A percentile compares a stretch with the other conserved stretches of the same genome.
These are phyloP conservation scores for Prinsepia uniflora DNA, from an alignment of 306 rosid species.

Conservation along the genomic window DNA sequence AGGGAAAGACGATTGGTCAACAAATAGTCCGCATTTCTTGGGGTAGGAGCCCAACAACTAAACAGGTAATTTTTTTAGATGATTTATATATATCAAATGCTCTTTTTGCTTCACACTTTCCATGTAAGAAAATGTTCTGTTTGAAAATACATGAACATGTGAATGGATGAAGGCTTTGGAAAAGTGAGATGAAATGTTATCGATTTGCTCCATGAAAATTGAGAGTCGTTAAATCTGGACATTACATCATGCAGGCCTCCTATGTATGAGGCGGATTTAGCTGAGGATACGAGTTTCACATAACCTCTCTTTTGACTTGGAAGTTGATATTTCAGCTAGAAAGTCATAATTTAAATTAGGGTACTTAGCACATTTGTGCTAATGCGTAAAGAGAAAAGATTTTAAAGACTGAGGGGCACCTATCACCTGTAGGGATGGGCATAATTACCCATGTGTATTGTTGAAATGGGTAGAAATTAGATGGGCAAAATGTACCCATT, in stretches of 20 bases:
- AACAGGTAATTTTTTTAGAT: conserved; percentile 57
- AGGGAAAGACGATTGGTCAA: conserved; percentile 77
- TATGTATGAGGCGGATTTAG: too few relatives aligned
- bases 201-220: not conserved
- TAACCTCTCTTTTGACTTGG: not conserved
- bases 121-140: not conserved
- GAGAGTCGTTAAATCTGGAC: too few relatives aligned
- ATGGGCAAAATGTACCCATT: too few relatives aligned
- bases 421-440: too few relatives aligned
- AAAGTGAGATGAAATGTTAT: not conserved
- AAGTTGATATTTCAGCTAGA: not conserved
- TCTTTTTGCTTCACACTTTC: not conserved
- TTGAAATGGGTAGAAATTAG: too few relatives aligned
- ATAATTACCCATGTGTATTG: too few relatives aligned
- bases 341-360: not conserved
- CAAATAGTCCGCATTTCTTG: conserved; percentile 77
- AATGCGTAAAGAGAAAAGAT: not conserved
- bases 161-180: not conserved
- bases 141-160: not conserved
- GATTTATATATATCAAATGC: conserved; percentile 1
- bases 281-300: too few relatives aligned
- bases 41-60: conserved; percentile 67
- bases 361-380: not conserved
- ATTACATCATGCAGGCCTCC: too few relatives aligned
- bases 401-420: not conserved